Percentiles rank a stretch among this genome's conserved stretches.
Conservation (phyloP, 2,329 filamentous ascomycete species). For the Exophiala calicioides region DNA sequence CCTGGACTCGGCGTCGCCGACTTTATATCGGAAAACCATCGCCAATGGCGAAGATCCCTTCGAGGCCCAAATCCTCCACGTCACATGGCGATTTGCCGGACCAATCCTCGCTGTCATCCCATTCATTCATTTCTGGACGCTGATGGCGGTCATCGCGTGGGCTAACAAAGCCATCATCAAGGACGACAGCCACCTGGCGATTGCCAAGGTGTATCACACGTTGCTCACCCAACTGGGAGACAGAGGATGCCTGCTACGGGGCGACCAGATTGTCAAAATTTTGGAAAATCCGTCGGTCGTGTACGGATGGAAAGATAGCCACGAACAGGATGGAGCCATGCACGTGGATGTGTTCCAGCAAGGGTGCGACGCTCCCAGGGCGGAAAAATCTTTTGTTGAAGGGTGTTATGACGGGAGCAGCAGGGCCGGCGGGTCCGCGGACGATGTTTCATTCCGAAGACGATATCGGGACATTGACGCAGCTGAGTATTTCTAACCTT, state of each 20-base stretch:
- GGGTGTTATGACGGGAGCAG: conserved; percentile 21
- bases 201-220: conserved; percentile 25
- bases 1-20: conserved; percentile 18
- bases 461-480: conserved; percentile 24
- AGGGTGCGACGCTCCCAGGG: conserved; percentile 1
- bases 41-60: conserved; percentile 83
- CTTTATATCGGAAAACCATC: conserved; percentile 56
- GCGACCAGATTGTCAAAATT: conserved; percentile 23
- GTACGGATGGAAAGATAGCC: conserved; percentile 21
- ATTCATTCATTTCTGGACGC: conserved; percentile 25
- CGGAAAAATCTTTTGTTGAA: conserved; percentile 15
- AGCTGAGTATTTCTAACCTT: conserved; percentile 19
- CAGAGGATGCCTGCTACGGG: conserved; percentile 26
- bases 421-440: background rate
- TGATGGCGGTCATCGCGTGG: conserved; percentile 25
- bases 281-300: conserved; percentile 23
- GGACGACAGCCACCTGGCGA: conserved; percentile 28
- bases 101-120: conserved; percentile 24
- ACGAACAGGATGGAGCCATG: conserved; percentile 12
- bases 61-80: conserved; percentile 82
- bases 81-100: conserved; percentile 52
- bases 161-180: conserved; percentile 31
- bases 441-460: background rate
- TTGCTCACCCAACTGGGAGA: conserved; percentile 22
- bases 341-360: conserved; percentile 26